Conservation (phyloP, 257 asterid species). For the Coffea eugenioides region DNA sequence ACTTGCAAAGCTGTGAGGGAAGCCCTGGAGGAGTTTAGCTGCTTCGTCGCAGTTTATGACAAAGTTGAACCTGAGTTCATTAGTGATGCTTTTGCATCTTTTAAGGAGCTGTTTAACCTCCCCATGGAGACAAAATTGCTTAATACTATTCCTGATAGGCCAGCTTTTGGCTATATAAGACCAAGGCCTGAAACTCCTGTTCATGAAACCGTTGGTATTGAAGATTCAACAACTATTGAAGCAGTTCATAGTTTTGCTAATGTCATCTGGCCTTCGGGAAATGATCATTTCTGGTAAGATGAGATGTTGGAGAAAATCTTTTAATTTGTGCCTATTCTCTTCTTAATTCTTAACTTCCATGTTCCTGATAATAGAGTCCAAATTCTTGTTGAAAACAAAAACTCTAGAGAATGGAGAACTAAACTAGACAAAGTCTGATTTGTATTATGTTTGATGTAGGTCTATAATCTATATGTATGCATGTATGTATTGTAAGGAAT, state of each 20-base stretch:
- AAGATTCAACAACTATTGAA: conserved; percentile 34
- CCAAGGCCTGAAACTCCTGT: conserved; percentile 35
- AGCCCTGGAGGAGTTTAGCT: conserved; percentile 54
- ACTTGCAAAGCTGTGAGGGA: conserved; percentile 33
- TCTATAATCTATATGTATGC: too few relatives aligned
- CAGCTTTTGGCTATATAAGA: conserved; percentile 47
- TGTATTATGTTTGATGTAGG: too few relatives aligned
- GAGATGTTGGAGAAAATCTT: not conserved
- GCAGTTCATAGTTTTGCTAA: conserved; percentile 37
- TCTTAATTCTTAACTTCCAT: too few relatives aligned
- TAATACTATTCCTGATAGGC: conserved; percentile 31
- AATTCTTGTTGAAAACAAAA: too few relatives aligned
- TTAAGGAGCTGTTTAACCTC: conserved; percentile 39
- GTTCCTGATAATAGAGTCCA: too few relatives aligned
- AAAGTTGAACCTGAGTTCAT: conserved; percentile 23
- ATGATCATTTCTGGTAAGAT: conserved; percentile 37
- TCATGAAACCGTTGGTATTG: conserved; percentile 56
- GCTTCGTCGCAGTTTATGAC: conserved; percentile 39
- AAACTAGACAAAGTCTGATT: too few relatives aligned
- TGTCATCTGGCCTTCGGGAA: conserved; percentile 68
- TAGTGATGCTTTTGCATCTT: conserved; percentile 29
- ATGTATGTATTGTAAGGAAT: too few relatives aligned
- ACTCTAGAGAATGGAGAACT: too few relatives aligned
- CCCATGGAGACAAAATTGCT: conserved; percentile 49
- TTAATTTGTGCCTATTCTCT: too few relatives aligned